Evolutionary conservation across 805 yeast species (phyloP).

Genomic region (Maudiozyma saulgeensis): DNA sequence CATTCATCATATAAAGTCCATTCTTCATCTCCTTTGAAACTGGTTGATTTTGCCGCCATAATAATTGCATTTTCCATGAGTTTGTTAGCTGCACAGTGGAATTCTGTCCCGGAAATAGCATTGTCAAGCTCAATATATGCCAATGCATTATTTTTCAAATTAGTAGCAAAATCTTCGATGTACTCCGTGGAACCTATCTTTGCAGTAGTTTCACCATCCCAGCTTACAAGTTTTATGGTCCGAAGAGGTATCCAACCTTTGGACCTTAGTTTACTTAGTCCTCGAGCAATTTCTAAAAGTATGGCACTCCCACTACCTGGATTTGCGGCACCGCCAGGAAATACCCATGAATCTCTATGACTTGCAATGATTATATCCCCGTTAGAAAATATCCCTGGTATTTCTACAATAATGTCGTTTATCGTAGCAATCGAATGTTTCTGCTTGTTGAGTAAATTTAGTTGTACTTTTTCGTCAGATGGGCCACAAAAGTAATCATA

Average conservation of each 20-base stretch:
- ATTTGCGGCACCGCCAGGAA: conserved; percentile 40
- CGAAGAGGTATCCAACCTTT: conserved; percentile 65
- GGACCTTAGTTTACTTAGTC: conserved; percentile 35
- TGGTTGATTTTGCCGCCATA: conserved; percentile 39
- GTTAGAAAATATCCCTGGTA: conserved; percentile 45
- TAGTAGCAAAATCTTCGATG: conserved; percentile 48
- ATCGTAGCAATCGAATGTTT: conserved; percentile 35
- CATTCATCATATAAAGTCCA: conserved; percentile 42
- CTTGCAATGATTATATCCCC: conserved; percentile 49
- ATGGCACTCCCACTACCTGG: conserved; percentile 43
- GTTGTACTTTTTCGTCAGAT: conserved; percentile 18
- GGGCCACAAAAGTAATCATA: conserved; percentile 43
- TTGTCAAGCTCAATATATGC: conserved; percentile 44
- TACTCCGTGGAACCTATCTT: conserved; percentile 70
- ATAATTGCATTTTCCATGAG: conserved; percentile 38
- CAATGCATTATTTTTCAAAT: conserved; percentile 41
- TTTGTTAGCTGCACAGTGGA: conserved; percentile 47
- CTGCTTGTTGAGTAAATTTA: conserved; percentile 37
- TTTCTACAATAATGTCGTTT: conserved; percentile 41
- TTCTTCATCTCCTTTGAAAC: conserved; percentile 32
- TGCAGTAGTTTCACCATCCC: conserved; percentile 78
- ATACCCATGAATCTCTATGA: conserved; percentile 43
- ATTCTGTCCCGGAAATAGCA: conserved; percentile 43
- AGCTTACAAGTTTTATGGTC: conserved; percentile 59
- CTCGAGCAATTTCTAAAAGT: conserved; percentile 44